Percentiles rank a stretch among this genome's conserved stretches.
Evolutionary conservation across 805 yeast genomes (phyloP).

Genomic region (Saccharomycopsis fermentans): DNA sequence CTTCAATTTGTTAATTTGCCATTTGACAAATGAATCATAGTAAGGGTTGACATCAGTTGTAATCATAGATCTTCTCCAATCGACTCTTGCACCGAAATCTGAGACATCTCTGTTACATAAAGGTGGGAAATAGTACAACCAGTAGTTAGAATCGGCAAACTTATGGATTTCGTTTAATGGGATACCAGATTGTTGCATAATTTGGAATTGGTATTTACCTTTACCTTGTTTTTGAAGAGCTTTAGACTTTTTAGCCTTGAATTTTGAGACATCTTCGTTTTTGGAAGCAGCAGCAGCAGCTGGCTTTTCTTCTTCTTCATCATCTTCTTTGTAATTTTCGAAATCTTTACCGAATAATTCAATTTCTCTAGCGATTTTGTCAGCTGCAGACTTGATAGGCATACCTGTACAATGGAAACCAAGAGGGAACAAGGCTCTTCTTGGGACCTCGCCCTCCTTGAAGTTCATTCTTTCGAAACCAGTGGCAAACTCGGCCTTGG

Average conservation of each 20-base stretch:
- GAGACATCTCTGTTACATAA: constrained; percentile 72
- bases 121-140: constrained; percentile 91
- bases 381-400: constrained; percentile 96
- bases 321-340: constrained; percentile 42
- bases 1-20: constrained; percentile 90
- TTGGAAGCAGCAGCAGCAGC: constrained; percentile 26
- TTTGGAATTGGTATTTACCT: constrained; percentile 90
- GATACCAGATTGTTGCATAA: constrained; percentile 91
- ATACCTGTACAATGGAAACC: constrained; percentile 99
- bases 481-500: constrained; percentile 84
- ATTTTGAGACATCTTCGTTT: constrained; percentile 78
- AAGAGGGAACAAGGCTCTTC: constrained; percentile 83
- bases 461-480: constrained; percentile 96
- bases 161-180: constrained; percentile 71
- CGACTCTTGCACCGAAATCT: constrained; percentile 83
- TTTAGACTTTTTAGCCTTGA: constrained; percentile 86
- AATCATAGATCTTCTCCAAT: constrained; percentile 94
- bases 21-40: constrained; percentile 88
- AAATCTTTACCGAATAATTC: constrained; percentile 84
- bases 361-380: constrained; percentile 84
- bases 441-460: constrained; percentile 23
- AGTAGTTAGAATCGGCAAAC: constrained; percentile 85
- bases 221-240: constrained; percentile 91
- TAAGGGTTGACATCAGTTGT: constrained; percentile 94
- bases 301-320: constrained; percentile 29